phyloP scores from a whole-genome alignment of 2,329 filamentous ascomycete genomes.

The Paraconiothyrium sp. region DNA sequence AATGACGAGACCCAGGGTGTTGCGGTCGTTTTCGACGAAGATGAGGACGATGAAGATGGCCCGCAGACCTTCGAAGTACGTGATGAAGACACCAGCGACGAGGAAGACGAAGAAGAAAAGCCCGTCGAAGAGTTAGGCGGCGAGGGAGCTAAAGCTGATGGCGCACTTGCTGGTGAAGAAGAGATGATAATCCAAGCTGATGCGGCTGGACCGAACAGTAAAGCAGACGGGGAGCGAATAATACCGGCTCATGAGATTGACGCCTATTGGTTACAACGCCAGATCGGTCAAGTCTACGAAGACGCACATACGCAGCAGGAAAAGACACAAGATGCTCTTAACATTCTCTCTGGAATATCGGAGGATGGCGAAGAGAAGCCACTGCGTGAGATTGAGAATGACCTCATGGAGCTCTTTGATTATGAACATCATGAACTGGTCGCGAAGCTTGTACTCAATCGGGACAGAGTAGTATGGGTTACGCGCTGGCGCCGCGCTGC shows the following conservation, averaged over 20 bases:
- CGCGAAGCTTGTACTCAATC: slow-evolving; percentile 87
- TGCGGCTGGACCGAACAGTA: slow-evolving; percentile 50
- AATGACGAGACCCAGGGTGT: slow-evolving; percentile 91
- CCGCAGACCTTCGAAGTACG: slow-evolving; percentile 84
- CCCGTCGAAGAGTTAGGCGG: slow-evolving; percentile 66
- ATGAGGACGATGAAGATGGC: slow-evolving; percentile 80
- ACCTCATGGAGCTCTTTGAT: slow-evolving; percentile 97
- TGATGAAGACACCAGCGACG: slow-evolving; percentile 84
- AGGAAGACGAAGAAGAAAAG: slow-evolving; percentile 72
- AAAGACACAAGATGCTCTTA: slow-evolving; percentile 85
- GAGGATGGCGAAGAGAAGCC: slow-evolving; percentile 83
- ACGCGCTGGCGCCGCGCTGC: slow-evolving; percentile 86
- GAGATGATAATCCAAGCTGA: slow-evolving; percentile 86
- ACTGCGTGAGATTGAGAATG: slow-evolving; percentile 94
- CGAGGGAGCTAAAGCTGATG: slow-evolving; percentile 60
- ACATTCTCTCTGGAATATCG: slow-evolving; percentile 79
- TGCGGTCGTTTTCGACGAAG: slow-evolving; percentile 94
- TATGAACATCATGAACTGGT: slow-evolving; percentile 96
- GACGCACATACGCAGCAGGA: slow-evolving; percentile 94
- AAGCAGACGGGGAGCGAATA: slow-evolving; percentile 61
- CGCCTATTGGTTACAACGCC: slow-evolving; percentile 94
- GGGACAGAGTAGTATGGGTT: slow-evolving; percentile 95
- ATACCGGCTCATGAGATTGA: slow-evolving; percentile 91
- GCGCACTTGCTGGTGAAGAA: slow-evolving; percentile 66
- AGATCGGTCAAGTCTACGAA: slow-evolving; percentile 86